Evolutionary conservation across 208 protist genomes (phyloP).

Genomic region (Acanthamoeba royreba): DNA sequence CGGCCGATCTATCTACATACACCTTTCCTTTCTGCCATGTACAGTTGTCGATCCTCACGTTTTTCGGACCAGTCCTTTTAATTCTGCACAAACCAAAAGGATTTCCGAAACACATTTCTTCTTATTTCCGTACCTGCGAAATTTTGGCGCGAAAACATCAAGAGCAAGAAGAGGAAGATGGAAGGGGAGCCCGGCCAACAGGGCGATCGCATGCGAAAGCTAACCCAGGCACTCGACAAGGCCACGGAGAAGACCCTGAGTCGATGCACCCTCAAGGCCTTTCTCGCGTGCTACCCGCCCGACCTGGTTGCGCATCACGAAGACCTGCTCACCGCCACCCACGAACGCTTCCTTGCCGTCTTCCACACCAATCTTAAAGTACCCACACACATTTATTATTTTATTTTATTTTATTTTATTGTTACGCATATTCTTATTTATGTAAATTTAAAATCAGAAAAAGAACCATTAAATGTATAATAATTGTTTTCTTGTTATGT

Average conservation of each 20-base stretch:
- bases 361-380: background rate
- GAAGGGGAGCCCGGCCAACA: background rate
- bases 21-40: too few species aligned
- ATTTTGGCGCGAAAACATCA: background rate
- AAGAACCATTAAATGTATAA: too few species aligned
- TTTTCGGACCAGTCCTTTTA: too few species aligned
- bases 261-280: background rate
- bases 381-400: background rate
- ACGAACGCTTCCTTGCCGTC: background rate
- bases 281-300: background rate
- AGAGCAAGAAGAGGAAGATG: too few species aligned
- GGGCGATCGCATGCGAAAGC: background rate
- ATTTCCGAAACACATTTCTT: background rate
- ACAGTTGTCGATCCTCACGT: too few species aligned
- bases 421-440: background rate
- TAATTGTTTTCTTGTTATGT: background rate
- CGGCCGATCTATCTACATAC: too few species aligned
- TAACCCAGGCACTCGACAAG: background rate
- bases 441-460: background rate
- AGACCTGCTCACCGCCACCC: background rate
- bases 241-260: background rate
- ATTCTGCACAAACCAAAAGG: too few species aligned
- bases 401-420: background rate
- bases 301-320: background rate
- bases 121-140: background rate